Conservation (phyloP, 345 rosid species). For the Mallotus nudiflorus region DNA sequence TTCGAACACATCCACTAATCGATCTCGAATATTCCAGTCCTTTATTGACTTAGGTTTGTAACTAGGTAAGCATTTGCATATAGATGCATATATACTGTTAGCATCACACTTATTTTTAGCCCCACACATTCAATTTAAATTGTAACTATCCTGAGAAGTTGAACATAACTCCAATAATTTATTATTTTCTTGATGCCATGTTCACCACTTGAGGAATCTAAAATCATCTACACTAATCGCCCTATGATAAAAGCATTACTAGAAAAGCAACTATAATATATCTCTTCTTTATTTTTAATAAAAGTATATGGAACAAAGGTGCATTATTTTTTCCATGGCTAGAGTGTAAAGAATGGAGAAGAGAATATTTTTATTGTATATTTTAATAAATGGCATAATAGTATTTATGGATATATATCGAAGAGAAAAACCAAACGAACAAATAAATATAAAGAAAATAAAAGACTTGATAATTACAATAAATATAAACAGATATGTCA, state of each 20-base stretch:
- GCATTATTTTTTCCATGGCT: slow-evolving; percentile 2
- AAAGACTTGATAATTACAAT: too few relatives aligned
- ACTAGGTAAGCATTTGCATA: slow-evolving; percentile 18
- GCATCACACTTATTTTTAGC: background rate
- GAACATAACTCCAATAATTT: background rate
- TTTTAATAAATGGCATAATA: too few relatives aligned
- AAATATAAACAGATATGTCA: too few relatives aligned
- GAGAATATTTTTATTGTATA: too few relatives aligned
- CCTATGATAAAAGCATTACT: background rate
- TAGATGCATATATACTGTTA: too few relatives aligned
- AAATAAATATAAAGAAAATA: too few relatives aligned
- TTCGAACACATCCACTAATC: slow-evolving; percentile 11
- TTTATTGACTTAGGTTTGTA: background rate
- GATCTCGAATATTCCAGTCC: slow-evolving; percentile 3
- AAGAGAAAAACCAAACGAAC: too few relatives aligned
- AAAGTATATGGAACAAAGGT: background rate
- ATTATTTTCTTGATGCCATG: slow-evolving; percentile 1
- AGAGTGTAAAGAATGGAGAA: too few relatives aligned
- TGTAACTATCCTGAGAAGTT: background rate
- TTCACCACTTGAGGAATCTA: background rate
- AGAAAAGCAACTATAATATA: background rate
- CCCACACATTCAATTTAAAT: slow-evolving; percentile 13
- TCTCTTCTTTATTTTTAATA: background rate
- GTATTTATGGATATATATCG: too few relatives aligned
- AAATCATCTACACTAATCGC: background rate